These are phyloP conservation scores for Calocybe gangraenosa DNA, from an alignment of 768 basidiomycete species.

Conservation along the genomic window DNA sequence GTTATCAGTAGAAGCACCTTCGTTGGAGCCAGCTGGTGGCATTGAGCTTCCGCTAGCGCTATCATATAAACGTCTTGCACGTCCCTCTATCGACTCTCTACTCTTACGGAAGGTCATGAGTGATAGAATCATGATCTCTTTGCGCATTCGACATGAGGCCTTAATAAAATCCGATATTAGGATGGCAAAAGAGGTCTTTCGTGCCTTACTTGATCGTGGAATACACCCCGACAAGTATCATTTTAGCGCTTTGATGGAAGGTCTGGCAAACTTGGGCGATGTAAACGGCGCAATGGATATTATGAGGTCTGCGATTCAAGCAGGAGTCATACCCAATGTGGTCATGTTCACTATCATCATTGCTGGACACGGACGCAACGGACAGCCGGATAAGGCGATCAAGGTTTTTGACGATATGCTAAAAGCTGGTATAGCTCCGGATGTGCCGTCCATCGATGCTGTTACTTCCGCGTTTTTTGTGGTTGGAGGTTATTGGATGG, in stretches of 20 bases:
- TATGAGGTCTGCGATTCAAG: constrained; percentile 46
- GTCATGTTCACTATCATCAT: constrained; percentile 79
- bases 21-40: constrained; percentile 49
- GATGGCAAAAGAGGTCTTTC: constrained; percentile 51
- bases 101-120: constrained; percentile 42
- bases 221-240: constrained; percentile 72
- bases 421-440: constrained; percentile 56
- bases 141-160: constrained; percentile 63
- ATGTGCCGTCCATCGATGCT: constrained; percentile 68
- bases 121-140: constrained; percentile 53
- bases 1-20: constrained; percentile 21
- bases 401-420: constrained; percentile 62
- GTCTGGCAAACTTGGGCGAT: constrained; percentile 60
- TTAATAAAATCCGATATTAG: constrained; percentile 46
- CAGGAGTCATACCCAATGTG: constrained; percentile 53
- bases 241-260: constrained; percentile 72
- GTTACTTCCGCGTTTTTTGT: constrained; percentile 64
- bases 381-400: constrained; percentile 49
- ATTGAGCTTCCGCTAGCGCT: constrained; percentile 30
- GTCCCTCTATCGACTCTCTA: constrained; percentile 44
- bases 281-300: constrained; percentile 50
- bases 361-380: constrained; percentile 60
- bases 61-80: constrained; percentile 27
- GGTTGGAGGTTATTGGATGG: constrained; percentile 45
- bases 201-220: constrained; percentile 59